Conservation (phyloP, 2,329 filamentous ascomycete genomes). For the Microdochium paspali region DNA sequence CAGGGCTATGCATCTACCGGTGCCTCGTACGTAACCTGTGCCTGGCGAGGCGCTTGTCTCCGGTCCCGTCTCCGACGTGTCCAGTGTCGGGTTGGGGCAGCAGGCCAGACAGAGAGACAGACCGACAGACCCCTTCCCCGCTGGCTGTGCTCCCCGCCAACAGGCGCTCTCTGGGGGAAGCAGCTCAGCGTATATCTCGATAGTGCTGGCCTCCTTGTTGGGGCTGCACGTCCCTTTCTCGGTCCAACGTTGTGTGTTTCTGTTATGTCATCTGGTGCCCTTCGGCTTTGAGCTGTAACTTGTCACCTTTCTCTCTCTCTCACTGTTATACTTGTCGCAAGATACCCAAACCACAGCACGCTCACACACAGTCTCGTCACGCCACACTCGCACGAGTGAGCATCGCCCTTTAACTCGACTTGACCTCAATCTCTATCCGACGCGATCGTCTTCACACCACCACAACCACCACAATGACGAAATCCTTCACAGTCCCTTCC, state of each 20-base stretch:
- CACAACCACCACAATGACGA: background rate
- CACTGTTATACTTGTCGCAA: background rate
- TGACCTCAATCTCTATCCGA: background rate
- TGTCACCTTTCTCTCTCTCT: background rate
- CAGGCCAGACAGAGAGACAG: background rate
- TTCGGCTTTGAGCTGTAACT: too few species aligned
- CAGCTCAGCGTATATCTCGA: background rate
- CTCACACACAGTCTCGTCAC: background rate
- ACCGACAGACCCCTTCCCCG: background rate
- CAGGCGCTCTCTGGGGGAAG: background rate
- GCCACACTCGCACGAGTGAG: background rate
- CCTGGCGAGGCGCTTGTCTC: background rate
- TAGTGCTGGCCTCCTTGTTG: background rate
- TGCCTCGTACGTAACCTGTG: constrained; percentile 1
- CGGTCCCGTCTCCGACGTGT: background rate
- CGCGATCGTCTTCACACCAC: background rate
- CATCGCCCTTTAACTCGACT: background rate
- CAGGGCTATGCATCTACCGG: background rate
- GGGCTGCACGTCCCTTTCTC: background rate
- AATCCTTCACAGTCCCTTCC: background rate
- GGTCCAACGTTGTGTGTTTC: background rate
- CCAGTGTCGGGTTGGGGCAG: background rate
- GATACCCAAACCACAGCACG: background rate
- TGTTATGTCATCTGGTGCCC: background rate
- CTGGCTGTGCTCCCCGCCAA: background rate